These are phyloP conservation scores for Pythium insidiosum DNA, from an alignment of 352 stramenopile genomes.

Conservation along the genomic window DNA sequence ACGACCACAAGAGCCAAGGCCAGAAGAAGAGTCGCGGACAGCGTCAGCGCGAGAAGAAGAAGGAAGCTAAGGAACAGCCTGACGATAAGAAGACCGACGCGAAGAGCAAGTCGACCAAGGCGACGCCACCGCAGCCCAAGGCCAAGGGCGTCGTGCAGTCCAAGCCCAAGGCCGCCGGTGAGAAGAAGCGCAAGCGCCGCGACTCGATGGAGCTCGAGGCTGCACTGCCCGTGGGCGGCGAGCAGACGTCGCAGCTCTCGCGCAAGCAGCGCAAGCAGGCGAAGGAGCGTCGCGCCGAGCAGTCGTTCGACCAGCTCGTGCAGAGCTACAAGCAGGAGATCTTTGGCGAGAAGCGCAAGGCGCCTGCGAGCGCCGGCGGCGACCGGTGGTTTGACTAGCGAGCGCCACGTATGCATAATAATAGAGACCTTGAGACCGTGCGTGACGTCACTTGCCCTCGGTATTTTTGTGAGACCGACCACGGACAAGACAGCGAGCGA, in stretches of 20 bases:
- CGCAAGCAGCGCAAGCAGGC: slow-evolving; percentile 65
- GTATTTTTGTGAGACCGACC: too few relatives aligned
- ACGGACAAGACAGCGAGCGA: too few relatives aligned
- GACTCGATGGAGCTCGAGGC: slow-evolving; percentile 4
- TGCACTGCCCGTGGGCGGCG: slow-evolving; percentile 3
- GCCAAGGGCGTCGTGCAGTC: slow-evolving; percentile 18
- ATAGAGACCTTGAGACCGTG: too few relatives aligned
- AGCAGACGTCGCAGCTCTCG: slow-evolving; percentile 29
- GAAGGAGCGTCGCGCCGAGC: slow-evolving; percentile 41
- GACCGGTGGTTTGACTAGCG: slow-evolving; percentile 78
- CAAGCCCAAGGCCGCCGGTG: slow-evolving; percentile 17
- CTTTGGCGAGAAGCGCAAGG: slow-evolving; percentile 43
- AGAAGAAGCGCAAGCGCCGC: slow-evolving; percentile 17
- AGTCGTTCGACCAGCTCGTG: slow-evolving; percentile 74
- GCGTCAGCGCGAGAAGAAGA: slow-evolving; percentile 73
- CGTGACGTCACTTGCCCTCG: background rate
- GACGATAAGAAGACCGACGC: background rate
- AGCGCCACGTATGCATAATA: too few relatives aligned
- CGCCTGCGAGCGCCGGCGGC: background rate
- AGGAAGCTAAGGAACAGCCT: slow-evolving; percentile 20
- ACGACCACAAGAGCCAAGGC: slow-evolving; percentile 5
- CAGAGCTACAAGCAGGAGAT: slow-evolving; percentile 81
- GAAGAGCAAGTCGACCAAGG: slow-evolving; percentile 13
- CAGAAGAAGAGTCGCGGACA: slow-evolving; percentile 65
- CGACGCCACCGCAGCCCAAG: slow-evolving; percentile 11